Evolutionary conservation across 768 basidiomycete genomes (phyloP).

Genomic region (Macrolepiota albuminosa): DNA sequence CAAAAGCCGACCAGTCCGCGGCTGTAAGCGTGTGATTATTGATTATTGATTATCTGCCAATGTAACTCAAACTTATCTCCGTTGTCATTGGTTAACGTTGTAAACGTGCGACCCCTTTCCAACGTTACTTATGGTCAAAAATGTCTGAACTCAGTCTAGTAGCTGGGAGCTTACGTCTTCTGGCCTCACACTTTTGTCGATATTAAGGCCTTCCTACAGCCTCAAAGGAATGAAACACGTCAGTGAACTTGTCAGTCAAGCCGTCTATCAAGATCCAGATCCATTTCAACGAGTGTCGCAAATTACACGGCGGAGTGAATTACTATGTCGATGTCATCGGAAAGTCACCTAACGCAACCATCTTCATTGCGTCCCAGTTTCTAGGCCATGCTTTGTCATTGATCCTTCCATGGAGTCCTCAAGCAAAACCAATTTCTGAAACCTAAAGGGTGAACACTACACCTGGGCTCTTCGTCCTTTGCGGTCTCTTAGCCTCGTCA

Average conservation of each 20-base stretch:
- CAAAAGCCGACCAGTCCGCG: too few species aligned
- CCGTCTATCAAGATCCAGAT: background rate
- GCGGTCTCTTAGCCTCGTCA: background rate
- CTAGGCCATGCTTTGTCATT: background rate
- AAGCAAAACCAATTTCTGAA: background rate
- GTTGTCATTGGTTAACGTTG: background rate
- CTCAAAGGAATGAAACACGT: background rate
- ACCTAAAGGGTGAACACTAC: background rate
- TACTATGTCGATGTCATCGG: background rate
- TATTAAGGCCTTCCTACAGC: background rate
- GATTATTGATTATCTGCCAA: too few species aligned
- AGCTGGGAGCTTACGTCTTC: background rate
- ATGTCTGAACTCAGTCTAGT: background rate
- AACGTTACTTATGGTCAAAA: too few species aligned
- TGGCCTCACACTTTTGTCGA: background rate
- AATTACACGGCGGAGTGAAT: background rate
- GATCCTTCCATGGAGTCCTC: background rate
- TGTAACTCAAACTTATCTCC: background rate
- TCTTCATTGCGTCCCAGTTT: background rate
- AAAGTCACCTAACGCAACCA: background rate
- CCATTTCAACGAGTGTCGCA: background rate
- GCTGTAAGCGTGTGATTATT: too few species aligned
- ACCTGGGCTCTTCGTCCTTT: background rate
- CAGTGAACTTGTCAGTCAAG: background rate
- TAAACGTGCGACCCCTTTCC: background rate